Evolutionary conservation across 306 rosid species (phyloP).

Genomic region (Prunus campanulata): DNA sequence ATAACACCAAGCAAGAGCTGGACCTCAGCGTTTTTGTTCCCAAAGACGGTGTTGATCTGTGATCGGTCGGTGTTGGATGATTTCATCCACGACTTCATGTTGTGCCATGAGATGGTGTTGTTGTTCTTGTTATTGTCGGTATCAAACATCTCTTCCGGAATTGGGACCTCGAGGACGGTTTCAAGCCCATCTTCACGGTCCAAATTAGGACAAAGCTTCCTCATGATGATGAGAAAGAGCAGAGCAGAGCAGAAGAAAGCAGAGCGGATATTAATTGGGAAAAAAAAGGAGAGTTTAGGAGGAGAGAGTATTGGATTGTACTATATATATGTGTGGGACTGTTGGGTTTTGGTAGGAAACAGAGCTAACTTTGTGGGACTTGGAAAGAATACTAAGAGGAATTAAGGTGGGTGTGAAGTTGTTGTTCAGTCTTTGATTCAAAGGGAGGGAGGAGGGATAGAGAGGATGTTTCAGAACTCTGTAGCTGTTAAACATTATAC

Average conservation of each 20-base stretch:
- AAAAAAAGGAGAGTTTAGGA: not conserved
- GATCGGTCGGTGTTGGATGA: constrained; percentile 47
- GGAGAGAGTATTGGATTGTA: not conserved
- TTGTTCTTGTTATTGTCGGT: constrained; percentile 35
- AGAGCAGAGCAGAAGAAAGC: not conserved
- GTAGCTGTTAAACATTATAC: constrained; percentile 30
- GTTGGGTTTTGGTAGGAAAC: not conserved
- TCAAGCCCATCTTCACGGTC: constrained; percentile 89
- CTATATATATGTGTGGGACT: not conserved
- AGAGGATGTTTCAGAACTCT: not conserved
- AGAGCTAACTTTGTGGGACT: constrained; percentile 13
- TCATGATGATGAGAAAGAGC: constrained; percentile 43
- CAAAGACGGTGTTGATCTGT: constrained; percentile 40
- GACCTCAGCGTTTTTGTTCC: constrained; percentile 64
- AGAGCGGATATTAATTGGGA: no score
- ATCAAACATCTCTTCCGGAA: constrained; percentile 74
- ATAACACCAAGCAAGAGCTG: constrained; percentile 85
- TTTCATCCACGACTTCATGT: constrained; percentile 79
- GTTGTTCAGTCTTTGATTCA: constrained; percentile 21
- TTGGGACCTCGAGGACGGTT: constrained; percentile 93
- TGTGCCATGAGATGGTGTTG: constrained; percentile 58
- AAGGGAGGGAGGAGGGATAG: constrained; percentile 22
- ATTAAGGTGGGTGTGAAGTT: not conserved
- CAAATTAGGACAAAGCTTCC: constrained; percentile 84
- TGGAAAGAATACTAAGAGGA: constrained; percentile 1